A percentile compares a stretch with the other conserved stretches of the same genome.
Conservation (phyloP, 441 rosid genomes). For the Populus hybrid region DNA sequence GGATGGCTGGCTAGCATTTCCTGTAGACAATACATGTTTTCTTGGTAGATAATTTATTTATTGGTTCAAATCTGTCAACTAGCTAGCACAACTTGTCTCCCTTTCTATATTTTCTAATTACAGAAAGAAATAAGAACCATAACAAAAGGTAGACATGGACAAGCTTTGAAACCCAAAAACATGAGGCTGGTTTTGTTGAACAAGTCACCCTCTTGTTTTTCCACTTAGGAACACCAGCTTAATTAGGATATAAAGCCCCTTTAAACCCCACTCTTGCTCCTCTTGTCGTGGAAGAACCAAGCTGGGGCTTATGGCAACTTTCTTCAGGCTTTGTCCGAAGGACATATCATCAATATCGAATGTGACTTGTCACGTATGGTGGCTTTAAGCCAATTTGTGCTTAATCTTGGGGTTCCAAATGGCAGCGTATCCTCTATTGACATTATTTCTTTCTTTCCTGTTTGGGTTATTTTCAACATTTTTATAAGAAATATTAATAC, state of each 20-base stretch:
- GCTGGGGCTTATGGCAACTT: neutral
- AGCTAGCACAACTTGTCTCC: neutral
- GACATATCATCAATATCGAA: neutral
- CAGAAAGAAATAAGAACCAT: neutral
- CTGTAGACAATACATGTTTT: neutral
- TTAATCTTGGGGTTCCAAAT: slow-evolving; percentile 23
- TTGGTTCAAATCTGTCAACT: slow-evolving; percentile 1
- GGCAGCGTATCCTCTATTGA: slow-evolving; percentile 18
- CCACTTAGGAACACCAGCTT: slow-evolving; percentile 7
- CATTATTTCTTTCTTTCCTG: neutral
- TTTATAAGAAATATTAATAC: too few relatives aligned
- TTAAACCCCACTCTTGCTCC: too few relatives aligned
- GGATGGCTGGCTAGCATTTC: neutral
- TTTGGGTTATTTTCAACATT: neutral
- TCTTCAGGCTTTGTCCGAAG: neutral
- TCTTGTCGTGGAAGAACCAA: too few relatives aligned
- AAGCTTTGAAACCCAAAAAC: neutral
- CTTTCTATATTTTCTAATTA: neutral
- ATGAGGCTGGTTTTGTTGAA: slow-evolving; percentile 8
- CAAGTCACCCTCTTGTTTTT: slow-evolving; percentile 7
- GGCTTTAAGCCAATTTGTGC: slow-evolving; percentile 25
- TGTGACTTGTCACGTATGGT: neutral
- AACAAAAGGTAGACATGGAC: neutral
- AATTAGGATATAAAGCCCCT: too few relatives aligned
- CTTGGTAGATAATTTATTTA: neutral